Evolutionary conservation across 257 asterid genomes (phyloP).

Genomic region (Solanum corneliomulleri): DNA sequence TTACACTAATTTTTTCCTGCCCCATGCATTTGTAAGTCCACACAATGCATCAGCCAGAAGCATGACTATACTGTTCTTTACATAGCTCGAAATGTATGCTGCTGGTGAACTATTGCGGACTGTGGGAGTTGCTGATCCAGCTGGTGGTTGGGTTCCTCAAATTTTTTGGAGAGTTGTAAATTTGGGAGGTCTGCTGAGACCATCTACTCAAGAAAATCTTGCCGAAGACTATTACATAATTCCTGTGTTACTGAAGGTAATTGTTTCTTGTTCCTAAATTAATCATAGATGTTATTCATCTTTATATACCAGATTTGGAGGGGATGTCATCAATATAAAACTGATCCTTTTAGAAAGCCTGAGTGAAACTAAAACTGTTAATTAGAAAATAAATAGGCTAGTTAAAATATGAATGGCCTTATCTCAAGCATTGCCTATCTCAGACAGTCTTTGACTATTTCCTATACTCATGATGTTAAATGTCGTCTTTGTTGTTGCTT

Average conservation of each 20-base stretch:
- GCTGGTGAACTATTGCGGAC: constrained; percentile 47
- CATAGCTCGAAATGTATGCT: constrained; percentile 50
- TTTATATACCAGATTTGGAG: not conserved
- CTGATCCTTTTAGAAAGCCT: not conserved
- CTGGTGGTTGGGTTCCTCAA: constrained; percentile 24
- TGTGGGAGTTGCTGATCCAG: constrained; percentile 12
- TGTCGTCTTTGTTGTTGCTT: not conserved
- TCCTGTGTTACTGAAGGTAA: constrained; percentile 40
- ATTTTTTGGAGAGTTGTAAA: constrained; percentile 32
- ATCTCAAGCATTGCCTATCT: not conserved
- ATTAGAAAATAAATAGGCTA: not conserved
- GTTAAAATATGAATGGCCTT: not conserved
- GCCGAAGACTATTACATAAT: constrained; percentile 38
- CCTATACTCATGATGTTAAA: not conserved
- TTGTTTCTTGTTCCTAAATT: not conserved
- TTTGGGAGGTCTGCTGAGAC: constrained; percentile 16
- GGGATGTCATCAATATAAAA: not conserved
- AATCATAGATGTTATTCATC: not conserved
- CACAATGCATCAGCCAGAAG: not conserved
- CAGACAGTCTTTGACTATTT: not conserved
- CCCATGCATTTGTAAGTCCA: not conserved
- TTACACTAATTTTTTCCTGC: not conserved
- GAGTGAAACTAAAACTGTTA: not conserved
- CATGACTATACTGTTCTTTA: not conserved
- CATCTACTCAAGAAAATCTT: constrained; percentile 10